phyloP scores from a whole-genome alignment of 768 basidiomycete genomes.

The Rhodotorula sphaerocarpa region DNA sequence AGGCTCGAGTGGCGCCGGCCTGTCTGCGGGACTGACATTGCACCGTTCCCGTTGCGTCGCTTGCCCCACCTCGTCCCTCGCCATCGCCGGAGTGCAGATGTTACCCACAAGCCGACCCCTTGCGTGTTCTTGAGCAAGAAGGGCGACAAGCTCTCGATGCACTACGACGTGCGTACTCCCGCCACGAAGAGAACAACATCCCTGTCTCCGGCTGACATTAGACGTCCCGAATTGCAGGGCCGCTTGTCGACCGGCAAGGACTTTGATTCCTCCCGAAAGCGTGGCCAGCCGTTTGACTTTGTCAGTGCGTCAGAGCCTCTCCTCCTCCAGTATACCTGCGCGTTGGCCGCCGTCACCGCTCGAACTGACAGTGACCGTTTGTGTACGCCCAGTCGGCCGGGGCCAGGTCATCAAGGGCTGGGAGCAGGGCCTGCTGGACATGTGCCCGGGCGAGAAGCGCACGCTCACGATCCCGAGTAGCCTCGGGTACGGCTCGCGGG shows the following conservation, averaged over 20 bases:
- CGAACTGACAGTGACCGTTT: too few relatives aligned
- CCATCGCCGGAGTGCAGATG: not conserved
- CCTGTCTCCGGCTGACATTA: not conserved
- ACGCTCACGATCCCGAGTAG: conserved; percentile 44
- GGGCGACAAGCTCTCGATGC: conserved; percentile 31
- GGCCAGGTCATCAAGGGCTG: conserved; percentile 32
- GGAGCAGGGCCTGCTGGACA: conserved; percentile 21
- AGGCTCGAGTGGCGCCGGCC: not conserved
- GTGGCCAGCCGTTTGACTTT: conserved; percentile 46
- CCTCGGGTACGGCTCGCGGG: conserved; percentile 44
- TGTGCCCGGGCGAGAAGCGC: conserved; percentile 32
- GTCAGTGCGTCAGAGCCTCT: conserved; percentile 42
- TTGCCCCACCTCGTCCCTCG: not conserved
- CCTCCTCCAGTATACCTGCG: too few relatives aligned
- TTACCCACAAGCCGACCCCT: conserved; percentile 23
- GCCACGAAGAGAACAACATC: not conserved
- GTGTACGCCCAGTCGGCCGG: not conserved
- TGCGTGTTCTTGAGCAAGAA: conserved; percentile 27
- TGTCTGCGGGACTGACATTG: not conserved
- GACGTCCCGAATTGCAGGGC: not conserved
- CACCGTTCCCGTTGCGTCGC: not conserved
- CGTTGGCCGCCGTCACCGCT: not conserved
- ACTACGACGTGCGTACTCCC: conserved; percentile 20
- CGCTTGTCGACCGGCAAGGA: conserved; percentile 37
- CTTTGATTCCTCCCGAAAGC: conserved; percentile 44